Evolutionary conservation across 108 stramenopile genomes (phyloP), one percentile per base, ranked within the genome.

Genomic region (Mediolabrus comicus): DNA sequence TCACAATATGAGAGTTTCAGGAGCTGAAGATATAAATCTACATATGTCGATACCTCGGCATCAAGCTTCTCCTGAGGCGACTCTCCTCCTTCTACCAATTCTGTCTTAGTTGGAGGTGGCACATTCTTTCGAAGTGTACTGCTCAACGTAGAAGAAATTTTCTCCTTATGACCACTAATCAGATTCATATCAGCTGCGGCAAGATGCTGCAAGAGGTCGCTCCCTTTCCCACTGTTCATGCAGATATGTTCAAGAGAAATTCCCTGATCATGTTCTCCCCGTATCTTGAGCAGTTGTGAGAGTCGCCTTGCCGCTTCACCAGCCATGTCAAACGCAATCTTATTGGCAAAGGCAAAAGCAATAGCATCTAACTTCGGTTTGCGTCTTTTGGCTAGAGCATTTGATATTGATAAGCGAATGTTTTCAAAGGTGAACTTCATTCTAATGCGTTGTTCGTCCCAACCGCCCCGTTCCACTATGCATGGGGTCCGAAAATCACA

Each of bases 181-280:
- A 56, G 6, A 4, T 56, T 56, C 55, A 33, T 16, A 56, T 56
- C 55, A 31, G 14, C 32, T 31, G 10, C 27, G 3, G 32, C 14
- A 25, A 56, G 55, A n/a, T 33, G 27, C 16, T 31, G 14, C 14
- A 56, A 25, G 24, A 56, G 26, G 27, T 56, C 55, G 2, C 55
- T 29, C 4, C 55, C 33, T n/a, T 56, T 29, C 12, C 27, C 27
- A 56, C n/a, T 17, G n/a, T 16, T 10, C 17, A 31, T 31, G 55
- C 17, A 56, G 5, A 56, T 56, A 7, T 56, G 55, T n/a, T 56
- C 55, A 31, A 33, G 55, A 14, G 55, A 56, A 33, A 56, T 56
- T 29, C 55, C 55, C 55, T 56, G 24, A 5, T 56, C 55, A 16
- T 8, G 7, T 5, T 14, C n/a, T 4, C 33, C 4, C 7, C n/a